phyloP scores from a whole-genome alignment of 2,329 filamentous ascomycete genomes.

The Fusarium vanettenii region DNA sequence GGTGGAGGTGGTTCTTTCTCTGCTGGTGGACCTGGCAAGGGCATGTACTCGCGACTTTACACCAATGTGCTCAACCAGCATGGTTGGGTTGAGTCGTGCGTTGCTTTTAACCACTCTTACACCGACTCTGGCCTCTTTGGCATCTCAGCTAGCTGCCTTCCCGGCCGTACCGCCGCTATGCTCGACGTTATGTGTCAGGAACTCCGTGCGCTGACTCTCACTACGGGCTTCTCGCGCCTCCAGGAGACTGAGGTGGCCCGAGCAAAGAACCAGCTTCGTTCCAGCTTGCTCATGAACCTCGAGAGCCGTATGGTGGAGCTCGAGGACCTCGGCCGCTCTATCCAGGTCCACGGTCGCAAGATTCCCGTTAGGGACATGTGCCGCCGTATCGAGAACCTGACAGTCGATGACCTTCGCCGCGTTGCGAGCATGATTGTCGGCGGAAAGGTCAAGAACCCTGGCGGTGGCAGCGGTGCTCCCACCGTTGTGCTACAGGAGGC shows the following conservation, averaged over 20 bases:
- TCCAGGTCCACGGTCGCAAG: slow-evolving; percentile 96
- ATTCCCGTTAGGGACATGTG: slow-evolving; percentile 96
- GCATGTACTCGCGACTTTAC: slow-evolving; percentile 98
- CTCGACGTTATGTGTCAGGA: slow-evolving; percentile 96
- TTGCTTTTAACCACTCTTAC: slow-evolving; percentile 98
- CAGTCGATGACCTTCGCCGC: slow-evolving; percentile 81
- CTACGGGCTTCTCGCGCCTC: slow-evolving; percentile 79
- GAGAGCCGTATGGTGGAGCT: slow-evolving; percentile 98
- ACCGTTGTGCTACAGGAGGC: slow-evolving; percentile 97
- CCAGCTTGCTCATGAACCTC: slow-evolving; percentile 93
- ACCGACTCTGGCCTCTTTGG: slow-evolving; percentile 96
- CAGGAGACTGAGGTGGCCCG: slow-evolving; percentile 83
- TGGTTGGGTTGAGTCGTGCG: slow-evolving; percentile 95
- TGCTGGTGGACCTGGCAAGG: slow-evolving; percentile 95
- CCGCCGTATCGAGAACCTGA: slow-evolving; percentile 82
- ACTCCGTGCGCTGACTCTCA: slow-evolving; percentile 80
- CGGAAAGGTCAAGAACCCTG: slow-evolving; percentile 79
- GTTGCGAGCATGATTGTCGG: slow-evolving; percentile 84
- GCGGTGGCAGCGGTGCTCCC: slow-evolving; percentile 84
- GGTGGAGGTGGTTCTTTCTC: slow-evolving; percentile 97
- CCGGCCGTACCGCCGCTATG: slow-evolving; percentile 82
- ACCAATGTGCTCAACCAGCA: slow-evolving; percentile 98
- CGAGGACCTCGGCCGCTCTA: slow-evolving; percentile 92
- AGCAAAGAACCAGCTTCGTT: slow-evolving; percentile 96
- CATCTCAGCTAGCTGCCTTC: slow-evolving; percentile 87